phyloP scores from a whole-genome alignment of 306 rosid genomes.

The Parietaria judaica region DNA sequence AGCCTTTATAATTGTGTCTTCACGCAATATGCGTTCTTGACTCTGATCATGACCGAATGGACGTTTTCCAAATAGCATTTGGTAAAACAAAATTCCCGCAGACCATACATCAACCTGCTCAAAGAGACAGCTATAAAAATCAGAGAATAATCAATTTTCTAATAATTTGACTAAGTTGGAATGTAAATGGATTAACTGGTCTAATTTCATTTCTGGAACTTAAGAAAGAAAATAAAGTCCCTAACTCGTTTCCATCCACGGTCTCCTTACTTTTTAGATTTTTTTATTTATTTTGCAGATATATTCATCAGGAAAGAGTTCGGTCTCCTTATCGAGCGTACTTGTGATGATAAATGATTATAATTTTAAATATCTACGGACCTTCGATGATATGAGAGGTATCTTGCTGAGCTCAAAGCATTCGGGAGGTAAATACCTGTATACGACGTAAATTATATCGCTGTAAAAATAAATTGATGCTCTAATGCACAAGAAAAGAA shows the following conservation, averaged over 20 bases:
- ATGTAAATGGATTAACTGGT: too few relatives aligned
- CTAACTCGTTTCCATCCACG: too few relatives aligned
- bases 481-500: constrained; percentile 5
- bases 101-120: constrained; percentile 99
- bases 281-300: too few relatives aligned
- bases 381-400: constrained; percentile 98
- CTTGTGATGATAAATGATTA: too few relatives aligned
- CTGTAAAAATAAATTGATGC: constrained; percentile 6
- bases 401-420: constrained; percentile 90
- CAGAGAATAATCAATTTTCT: too few relatives aligned
- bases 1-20: constrained; percentile 96
- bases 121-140: constrained; percentile 7
- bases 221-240: too few relatives aligned
- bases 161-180: too few relatives aligned
- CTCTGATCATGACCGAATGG: constrained; percentile 97
- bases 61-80: constrained; percentile 94
- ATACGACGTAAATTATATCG: constrained; percentile 7
- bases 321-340: too few relatives aligned
- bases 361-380: constrained; percentile 17
- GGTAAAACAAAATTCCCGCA: constrained; percentile 78
- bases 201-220: too few relatives aligned
- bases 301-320: constrained; percentile 11
- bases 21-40: constrained; percentile 92
- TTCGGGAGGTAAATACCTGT: constrained; percentile 97
- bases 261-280: too few relatives aligned